Evolutionary conservation across 2,329 filamentous ascomycete species (phyloP).

Genomic region (Cercospora sp.): DNA sequence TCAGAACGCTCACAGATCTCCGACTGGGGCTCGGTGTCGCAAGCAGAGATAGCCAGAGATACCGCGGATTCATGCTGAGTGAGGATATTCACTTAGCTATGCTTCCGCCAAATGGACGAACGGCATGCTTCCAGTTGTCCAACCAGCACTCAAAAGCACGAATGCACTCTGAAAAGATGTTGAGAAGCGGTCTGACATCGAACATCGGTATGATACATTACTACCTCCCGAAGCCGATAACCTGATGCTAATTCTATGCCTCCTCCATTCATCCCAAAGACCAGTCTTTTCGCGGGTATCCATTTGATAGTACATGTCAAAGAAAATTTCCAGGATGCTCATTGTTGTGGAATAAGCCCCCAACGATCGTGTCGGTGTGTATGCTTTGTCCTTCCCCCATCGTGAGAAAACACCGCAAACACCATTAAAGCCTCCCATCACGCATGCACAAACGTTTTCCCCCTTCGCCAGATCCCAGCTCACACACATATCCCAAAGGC

Average conservation of each 20-base stretch:
- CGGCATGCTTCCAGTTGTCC: too few relatives aligned
- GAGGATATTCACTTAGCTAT: too few relatives aligned
- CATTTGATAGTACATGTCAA: background rate
- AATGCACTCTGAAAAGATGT: background rate
- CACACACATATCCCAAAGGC: constrained; percentile 3
- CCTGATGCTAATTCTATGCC: background rate
- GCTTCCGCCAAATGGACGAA: too few relatives aligned
- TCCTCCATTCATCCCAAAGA: background rate
- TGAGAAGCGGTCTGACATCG: background rate
- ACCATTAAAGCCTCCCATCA: background rate
- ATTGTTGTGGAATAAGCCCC: background rate
- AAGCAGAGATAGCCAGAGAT: too few relatives aligned
- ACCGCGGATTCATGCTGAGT: too few relatives aligned
- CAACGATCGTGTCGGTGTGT: background rate
- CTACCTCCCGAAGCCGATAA: background rate
- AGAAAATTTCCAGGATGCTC: background rate
- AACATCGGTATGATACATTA: background rate
- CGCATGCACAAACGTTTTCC: background rate
- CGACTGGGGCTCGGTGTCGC: too few relatives aligned
- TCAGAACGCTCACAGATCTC: too few relatives aligned
- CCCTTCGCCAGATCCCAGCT: background rate
- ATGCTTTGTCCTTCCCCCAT: background rate
- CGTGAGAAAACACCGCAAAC: background rate
- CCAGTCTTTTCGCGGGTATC: background rate
- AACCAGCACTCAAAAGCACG: too few relatives aligned